Evolutionary conservation across 2,329 filamentous ascomycete genomes (phyloP).

Genomic region (Fusarium brachygibbosum): DNA sequence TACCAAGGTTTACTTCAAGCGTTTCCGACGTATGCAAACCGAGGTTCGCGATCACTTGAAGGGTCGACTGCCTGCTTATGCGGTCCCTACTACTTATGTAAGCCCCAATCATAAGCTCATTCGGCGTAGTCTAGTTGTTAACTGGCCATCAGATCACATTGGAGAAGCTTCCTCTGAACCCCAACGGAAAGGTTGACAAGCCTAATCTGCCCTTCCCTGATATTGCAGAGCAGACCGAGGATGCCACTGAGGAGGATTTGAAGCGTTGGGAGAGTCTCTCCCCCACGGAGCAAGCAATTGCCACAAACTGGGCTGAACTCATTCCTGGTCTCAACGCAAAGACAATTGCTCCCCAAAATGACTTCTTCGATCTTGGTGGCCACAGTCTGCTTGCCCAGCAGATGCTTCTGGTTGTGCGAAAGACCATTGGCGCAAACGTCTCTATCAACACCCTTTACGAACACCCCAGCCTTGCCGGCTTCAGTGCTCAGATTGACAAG

Average conservation of each 20-base stretch:
- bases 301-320: conserved; percentile 77
- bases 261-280: conserved; percentile 66
- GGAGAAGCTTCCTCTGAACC: conserved; percentile 73
- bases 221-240: conserved; percentile 70
- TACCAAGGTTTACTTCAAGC: conserved; percentile 59
- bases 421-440: conserved; percentile 50
- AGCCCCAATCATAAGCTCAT: conserved; percentile 37
- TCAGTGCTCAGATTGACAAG: conserved; percentile 51
- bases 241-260: conserved; percentile 54
- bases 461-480: conserved; percentile 48
- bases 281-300: conserved; percentile 57
- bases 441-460: conserved; percentile 52
- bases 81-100: conserved; percentile 55
- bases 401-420: conserved; percentile 73
- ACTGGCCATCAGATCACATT: conserved; percentile 12
- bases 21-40: conserved; percentile 61
- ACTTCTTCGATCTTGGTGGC: conserved; percentile 58
- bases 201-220: conserved; percentile 85
- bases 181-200: conserved; percentile 85
- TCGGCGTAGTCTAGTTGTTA: neutral
- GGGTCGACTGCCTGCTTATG: conserved; percentile 49
- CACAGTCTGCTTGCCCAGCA: conserved; percentile 73
- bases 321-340: conserved; percentile 76
- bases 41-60: conserved; percentile 55
- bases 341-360: conserved; percentile 62